Percentiles rank a stretch among this genome's conserved stretches.
phyloP scores from a whole-genome alignment of 495 filamentous ascomycete genomes.

The Penicillium lividum region DNA sequence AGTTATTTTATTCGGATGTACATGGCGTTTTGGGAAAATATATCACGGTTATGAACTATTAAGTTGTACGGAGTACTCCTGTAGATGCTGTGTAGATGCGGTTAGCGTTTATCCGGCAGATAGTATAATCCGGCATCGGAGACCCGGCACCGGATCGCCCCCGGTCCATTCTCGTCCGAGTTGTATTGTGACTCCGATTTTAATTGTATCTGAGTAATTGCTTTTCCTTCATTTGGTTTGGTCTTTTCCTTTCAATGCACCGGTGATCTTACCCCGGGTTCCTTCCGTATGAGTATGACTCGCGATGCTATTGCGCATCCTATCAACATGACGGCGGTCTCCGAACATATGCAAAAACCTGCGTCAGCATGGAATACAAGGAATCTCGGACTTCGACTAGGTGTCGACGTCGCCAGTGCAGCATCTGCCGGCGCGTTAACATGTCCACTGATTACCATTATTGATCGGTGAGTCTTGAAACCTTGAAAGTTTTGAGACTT shows the following conservation, averaged over 20 bases:
- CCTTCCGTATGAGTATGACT: conserved; percentile 30
- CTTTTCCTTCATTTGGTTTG: conserved; percentile 18
- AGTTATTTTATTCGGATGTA: conserved; percentile 8
- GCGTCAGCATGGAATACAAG: conserved; percentile 71
- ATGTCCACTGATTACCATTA: conserved; percentile 84
- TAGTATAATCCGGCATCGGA: conserved; percentile 41
- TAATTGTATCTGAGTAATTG: conserved; percentile 15
- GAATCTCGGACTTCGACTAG: conserved; percentile 65
- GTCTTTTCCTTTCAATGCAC: conserved; percentile 3
- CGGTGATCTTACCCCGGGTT: conserved; percentile 7
- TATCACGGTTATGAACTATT: not conserved
- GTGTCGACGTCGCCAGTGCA: conserved; percentile 73
- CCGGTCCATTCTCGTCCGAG: conserved; percentile 37
- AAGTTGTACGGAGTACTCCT: not conserved
- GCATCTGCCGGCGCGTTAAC: conserved; percentile 76
- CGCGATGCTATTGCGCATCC: conserved; percentile 34
- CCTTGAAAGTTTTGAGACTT: no score
- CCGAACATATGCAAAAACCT: conserved; percentile 16
- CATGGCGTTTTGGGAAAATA: conserved; percentile 1
- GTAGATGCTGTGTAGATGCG: no score
- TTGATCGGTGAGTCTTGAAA: conserved; percentile 69
- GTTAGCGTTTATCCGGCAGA: conserved; percentile 27
- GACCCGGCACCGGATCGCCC: conserved; percentile 18
- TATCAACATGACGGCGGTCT: conserved; percentile 29
- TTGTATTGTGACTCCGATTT: conserved; percentile 10